Base-by-base conservation (phyloP, 768 basidiomycete genomes). In the Leccinum variicolor region DNA sequence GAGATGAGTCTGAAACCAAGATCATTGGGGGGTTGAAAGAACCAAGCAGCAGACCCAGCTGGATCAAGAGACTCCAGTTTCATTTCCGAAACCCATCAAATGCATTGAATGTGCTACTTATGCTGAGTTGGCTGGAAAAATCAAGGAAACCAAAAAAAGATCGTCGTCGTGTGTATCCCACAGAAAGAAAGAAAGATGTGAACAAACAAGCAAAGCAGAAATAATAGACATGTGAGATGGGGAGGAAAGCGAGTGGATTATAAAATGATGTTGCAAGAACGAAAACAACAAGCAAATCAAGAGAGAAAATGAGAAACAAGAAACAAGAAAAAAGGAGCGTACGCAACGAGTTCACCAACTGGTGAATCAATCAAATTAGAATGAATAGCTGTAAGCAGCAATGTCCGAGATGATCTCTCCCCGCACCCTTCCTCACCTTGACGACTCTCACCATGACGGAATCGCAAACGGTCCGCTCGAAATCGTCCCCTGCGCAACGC, bases 401-500 rank as follows among this genome's bases (percentile, higher is more conserved):
- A 11, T 11, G 41, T 43, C 41, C 41, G 41, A 19, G n/a, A n/a
- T n/a, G n/a, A n/a, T n/a, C 6, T 43, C 41, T 19, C 41, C 41
- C n/a, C 4, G 14, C 17, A 1, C 19, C 23, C 36, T 33, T 10
- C 33, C n/a, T n/a, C 34, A 11, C 50, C 34, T 10, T 26, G 43
- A 33, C 47, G 9, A 26, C 50, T 34, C 54, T 26, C 53, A 50
- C 54, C 62, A 60, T 11, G 54, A 10, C 41, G 41, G 41, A 43
- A 43, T 43, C n/a, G 41, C 41, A 43, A 19, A 43, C 11, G 41
- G 19, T 10, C 41, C 62, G 19, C 52, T 53, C 11, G 65, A 58
- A 3, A 54, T 39, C 8, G 72, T 65, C 13, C 74, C 74, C 31
- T 73, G 73, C 3, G 81, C 83, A 43, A 89, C 74, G 36, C 80